phyloP scores from a whole-genome alignment of 257 asterid species.

The Jasminum sambac region DNA sequence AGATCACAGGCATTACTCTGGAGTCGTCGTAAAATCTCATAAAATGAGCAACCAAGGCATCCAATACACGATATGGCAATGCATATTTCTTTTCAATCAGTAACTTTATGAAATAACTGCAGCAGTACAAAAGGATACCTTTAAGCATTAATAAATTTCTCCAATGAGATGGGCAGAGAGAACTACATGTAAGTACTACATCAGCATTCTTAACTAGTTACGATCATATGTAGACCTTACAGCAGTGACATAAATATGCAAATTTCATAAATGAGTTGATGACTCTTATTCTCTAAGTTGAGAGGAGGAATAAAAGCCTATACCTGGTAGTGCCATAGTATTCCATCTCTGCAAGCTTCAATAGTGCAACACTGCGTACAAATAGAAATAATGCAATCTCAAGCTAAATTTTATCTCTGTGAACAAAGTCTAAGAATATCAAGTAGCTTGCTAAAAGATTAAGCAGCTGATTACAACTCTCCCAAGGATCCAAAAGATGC shows the following conservation, averaged over 20 bases:
- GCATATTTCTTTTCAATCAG: slow-evolving; percentile 95
- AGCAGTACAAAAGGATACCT: slow-evolving; percentile 16
- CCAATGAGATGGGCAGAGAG: neutral
- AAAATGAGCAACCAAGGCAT: slow-evolving; percentile 89
- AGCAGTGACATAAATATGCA: neutral
- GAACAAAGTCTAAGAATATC: neutral
- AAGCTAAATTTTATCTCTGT: slow-evolving; percentile 2
- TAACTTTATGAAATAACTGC: slow-evolving; percentile 85
- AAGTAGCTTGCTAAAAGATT: neutral
- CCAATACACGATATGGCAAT: slow-evolving; percentile 92
- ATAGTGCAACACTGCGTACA: slow-evolving; percentile 64
- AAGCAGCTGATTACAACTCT: neutral
- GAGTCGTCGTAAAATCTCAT: slow-evolving; percentile 74
- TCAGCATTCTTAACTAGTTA: neutral
- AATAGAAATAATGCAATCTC: slow-evolving; percentile 5
- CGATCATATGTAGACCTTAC: neutral
- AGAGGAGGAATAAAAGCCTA: neutral
- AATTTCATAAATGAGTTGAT: neutral
- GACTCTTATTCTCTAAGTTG: slow-evolving; percentile 8
- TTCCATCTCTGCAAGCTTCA: slow-evolving; percentile 95
- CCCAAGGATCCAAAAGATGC: neutral
- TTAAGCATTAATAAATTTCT: neutral
- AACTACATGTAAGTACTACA: neutral
- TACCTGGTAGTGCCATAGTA: slow-evolving; percentile 96
- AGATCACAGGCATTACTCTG: slow-evolving; percentile 91